A percentile compares a stretch with the other conserved stretches of the same genome.
Conservation (phyloP, 2,329 filamentous ascomycete species). For the Lizonia empirigonia region DNA sequence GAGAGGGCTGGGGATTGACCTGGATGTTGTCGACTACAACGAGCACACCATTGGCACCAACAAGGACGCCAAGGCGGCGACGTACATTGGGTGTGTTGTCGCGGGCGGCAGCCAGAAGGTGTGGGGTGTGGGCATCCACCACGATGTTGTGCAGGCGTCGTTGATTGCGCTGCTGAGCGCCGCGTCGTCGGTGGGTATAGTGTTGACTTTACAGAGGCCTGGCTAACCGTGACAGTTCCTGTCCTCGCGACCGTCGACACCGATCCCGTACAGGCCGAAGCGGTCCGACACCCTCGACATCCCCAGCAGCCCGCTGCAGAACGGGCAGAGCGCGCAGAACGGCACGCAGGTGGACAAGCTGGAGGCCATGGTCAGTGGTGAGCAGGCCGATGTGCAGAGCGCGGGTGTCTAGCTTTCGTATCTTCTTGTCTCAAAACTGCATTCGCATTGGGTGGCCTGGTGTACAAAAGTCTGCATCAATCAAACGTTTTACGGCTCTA, state of each 20-base stretch:
- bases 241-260: slow-evolving; percentile 70
- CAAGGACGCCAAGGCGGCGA: slow-evolving; percentile 86
- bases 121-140: slow-evolving; percentile 91
- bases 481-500: no score
- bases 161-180: slow-evolving; percentile 85
- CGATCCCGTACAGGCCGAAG: slow-evolving; percentile 65
- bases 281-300: slow-evolving; percentile 57
- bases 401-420: slow-evolving; percentile 16
- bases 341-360: slow-evolving; percentile 35
- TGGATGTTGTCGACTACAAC: slow-evolving; percentile 94
- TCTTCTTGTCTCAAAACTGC: not conserved
- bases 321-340: slow-evolving; percentile 11
- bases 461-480: slow-evolving; percentile 6
- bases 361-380: slow-evolving; percentile 38
- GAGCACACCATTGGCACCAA: slow-evolving; percentile 89
- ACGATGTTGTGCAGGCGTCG: slow-evolving; percentile 89
- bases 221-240: slow-evolving; percentile 64
- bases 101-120: slow-evolving; percentile 71
- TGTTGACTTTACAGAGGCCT: not conserved
- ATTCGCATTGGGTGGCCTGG: not conserved
- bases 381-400: slow-evolving; percentile 28
- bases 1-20: slow-evolving; percentile 75
- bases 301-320: slow-evolving; percentile 32
- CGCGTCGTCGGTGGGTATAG: slow-evolving; percentile 74
- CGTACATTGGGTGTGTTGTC: slow-evolving; percentile 88